Evolutionary conservation across 257 asterid genomes (phyloP), one percentile per base, ranked within the genome.

Genomic region (Fraxinus pennsylvanica): DNA sequence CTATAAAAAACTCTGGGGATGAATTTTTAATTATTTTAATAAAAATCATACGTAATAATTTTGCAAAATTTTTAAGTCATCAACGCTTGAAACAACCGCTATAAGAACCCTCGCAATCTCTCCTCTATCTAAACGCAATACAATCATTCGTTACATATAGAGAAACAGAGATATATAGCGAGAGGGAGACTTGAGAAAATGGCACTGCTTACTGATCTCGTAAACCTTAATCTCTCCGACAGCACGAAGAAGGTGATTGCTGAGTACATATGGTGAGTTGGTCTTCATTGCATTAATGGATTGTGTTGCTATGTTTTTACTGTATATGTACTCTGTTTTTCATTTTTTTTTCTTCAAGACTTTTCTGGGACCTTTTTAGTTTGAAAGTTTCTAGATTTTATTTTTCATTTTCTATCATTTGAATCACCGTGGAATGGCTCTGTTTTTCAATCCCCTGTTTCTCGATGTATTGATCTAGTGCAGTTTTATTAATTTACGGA

Each of bases 211-310:
- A 75, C 85, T 54, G 85, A 83, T 80, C 89, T 87, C 79, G 41
- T 85, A 72, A 85, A 85, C 72, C 84, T 87, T 3, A 25, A 87
- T 81, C 81, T 87, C 82, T 74, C 85, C 57, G 85, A 85, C 27
- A 38, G n/a, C 59, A 81, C 86, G 1, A 78, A 87, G 6, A 85
- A 85, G 81, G 74, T 83, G 73, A 85, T 87, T 68, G 91, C 86
- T 35, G 91, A 87, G 52, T 87, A 87, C 74, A 77, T 87, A 73
- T 87, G 91, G 91, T 81, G 27, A 12, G 72, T 68, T 59, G 17
- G 35, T 54, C 32, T 66, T 35, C 41, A 43, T 8, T 79, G n/a
- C 2, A 19, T 30, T 36, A n/a, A 57, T 21, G 14, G 47, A 2
- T 9, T 41, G 4, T 0, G n/a, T 22, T 30, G 50, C 71, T 22